phyloP scores from a whole-genome alignment of 257 asterid genomes.

The Nicotiana tomentosiformis region DNA sequence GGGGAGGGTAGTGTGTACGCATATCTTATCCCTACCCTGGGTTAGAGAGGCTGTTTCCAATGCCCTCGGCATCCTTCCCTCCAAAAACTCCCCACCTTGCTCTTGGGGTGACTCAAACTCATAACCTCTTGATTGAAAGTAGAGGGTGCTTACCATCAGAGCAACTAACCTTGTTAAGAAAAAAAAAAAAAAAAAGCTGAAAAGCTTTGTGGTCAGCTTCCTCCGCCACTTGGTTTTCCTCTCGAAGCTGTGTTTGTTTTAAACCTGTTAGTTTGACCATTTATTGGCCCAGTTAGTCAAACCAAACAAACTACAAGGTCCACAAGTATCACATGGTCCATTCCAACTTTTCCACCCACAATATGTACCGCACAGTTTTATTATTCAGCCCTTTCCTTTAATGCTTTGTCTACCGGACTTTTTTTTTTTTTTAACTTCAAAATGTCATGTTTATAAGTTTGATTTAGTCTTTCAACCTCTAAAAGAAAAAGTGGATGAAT shows the following conservation, averaged over 20 bases:
- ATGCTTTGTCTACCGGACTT: too few species aligned
- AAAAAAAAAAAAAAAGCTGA: too few species aligned
- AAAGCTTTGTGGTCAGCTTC: not conserved
- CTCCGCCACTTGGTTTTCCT: not conserved
- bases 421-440: not conserved
- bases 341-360: not conserved
- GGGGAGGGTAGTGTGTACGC: too few species aligned
- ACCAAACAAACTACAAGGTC: not conserved
- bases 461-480: not conserved
- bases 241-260: not conserved
- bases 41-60: too few species aligned
- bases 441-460: not conserved
- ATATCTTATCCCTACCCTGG: too few species aligned
- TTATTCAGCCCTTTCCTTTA: not conserved
- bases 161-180: too few species aligned
- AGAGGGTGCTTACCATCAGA: too few species aligned
- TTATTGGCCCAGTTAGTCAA: not conserved
- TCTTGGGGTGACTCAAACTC: too few species aligned
- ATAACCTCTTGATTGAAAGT: too few species aligned
- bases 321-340: not conserved
- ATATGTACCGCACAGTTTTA: not conserved
- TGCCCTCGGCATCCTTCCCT: too few species aligned
- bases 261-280: not conserved
- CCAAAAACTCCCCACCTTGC: too few species aligned
- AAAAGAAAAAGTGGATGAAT: not conserved